phyloP scores from a whole-genome alignment of 331 rosid genomes.

The Rosa hybrid region DNA sequence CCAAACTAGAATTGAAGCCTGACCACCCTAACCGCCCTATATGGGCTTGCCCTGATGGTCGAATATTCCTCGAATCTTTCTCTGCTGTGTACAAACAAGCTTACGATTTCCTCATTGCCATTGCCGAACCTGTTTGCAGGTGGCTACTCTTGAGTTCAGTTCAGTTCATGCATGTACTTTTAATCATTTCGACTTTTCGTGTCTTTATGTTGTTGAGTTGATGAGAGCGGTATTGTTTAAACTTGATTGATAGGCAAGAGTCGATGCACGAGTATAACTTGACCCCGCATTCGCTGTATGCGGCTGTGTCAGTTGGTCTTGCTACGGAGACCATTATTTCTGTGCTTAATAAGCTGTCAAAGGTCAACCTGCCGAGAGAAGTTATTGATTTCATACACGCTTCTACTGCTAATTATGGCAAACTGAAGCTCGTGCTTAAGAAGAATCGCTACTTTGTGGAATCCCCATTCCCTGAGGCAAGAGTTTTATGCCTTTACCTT shows the following conservation, averaged over 20 bases:
- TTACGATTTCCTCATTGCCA: slow-evolving; percentile 85
- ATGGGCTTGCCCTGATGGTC: slow-evolving; percentile 86
- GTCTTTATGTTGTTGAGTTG: slow-evolving; percentile 6
- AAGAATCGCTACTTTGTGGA: slow-evolving; percentile 81
- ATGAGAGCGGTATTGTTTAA: not conserved
- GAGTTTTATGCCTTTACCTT: not conserved
- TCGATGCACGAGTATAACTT: slow-evolving; percentile 90
- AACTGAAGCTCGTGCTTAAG: slow-evolving; percentile 91
- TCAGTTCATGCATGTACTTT: too few species aligned
- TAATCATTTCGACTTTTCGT: not conserved
- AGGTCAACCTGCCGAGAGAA: slow-evolving; percentile 82
- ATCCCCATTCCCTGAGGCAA: slow-evolving; percentile 85
- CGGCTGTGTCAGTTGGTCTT: slow-evolving; percentile 88
- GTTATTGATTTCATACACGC: slow-evolving; percentile 75
- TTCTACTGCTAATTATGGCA: slow-evolving; percentile 88
- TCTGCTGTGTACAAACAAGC: slow-evolving; percentile 84
- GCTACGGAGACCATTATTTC: slow-evolving; percentile 73
- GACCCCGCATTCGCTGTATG: slow-evolving; percentile 85
- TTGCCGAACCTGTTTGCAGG: slow-evolving; percentile 95
- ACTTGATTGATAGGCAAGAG: slow-evolving; percentile 62
- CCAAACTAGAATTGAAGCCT: slow-evolving; percentile 71
- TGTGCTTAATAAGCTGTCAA: slow-evolving; percentile 77
- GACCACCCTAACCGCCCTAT: slow-evolving; percentile 76
- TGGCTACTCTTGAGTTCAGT: slow-evolving; percentile 12
- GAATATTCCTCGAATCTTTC: slow-evolving; percentile 85